Evolutionary conservation across 139 green algal genomes (phyloP).

Genomic region (Chlamydomonas sphaeroides): DNA sequence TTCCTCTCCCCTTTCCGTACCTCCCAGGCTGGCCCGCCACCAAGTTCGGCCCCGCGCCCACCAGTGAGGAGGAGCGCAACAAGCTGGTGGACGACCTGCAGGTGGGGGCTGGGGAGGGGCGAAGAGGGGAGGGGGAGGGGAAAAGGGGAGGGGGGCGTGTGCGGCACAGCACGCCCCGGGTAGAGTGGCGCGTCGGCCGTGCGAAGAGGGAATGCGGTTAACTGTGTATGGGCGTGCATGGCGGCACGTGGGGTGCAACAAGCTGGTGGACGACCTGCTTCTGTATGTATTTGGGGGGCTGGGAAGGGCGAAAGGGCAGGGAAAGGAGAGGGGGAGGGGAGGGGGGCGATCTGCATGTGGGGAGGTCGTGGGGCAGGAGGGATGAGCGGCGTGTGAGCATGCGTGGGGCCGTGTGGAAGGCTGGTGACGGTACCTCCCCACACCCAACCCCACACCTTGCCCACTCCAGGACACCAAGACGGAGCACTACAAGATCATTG

Average conservation of each 20-base stretch:
- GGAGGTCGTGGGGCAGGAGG: no score
- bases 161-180: no score
- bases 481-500: slow-evolving; percentile 67
- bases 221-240: no score
- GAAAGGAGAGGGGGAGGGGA: background rate
- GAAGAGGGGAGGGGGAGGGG: no score
- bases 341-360: no score
- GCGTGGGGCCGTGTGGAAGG: no score
- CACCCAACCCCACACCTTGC: no score
- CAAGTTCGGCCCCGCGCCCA: slow-evolving; percentile 44
- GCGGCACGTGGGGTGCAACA: slow-evolving; percentile 55
- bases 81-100: slow-evolving; percentile 70
- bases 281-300: slow-evolving; percentile 25
- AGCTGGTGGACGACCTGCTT: slow-evolving; percentile 70
- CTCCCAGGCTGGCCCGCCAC: slow-evolving; percentile 50
- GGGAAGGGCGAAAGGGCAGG: no score
- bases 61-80: slow-evolving; percentile 52
- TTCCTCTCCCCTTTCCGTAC: background rate
- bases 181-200: no score
- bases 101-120: background rate
- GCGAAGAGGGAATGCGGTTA: no score
- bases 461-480: slow-evolving; percentile 71
- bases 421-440: no score
- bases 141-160: background rate
- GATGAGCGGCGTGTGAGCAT: no score